Evolutionary conservation across 169 alveolate species (phyloP).

Genomic region (Cryptosporidium xiaoi): DNA sequence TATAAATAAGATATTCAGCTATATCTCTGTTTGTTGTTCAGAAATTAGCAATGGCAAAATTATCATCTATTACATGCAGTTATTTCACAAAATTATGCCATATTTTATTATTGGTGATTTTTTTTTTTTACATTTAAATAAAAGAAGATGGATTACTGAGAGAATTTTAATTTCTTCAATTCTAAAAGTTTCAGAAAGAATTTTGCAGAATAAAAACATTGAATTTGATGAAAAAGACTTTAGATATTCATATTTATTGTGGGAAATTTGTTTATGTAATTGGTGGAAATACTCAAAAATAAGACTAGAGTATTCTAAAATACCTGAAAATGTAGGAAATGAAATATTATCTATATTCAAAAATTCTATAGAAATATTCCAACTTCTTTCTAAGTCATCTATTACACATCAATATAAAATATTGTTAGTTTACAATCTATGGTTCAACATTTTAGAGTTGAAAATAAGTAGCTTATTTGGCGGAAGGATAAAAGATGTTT

Average conservation of each 20-base stretch:
- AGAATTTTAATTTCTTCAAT: conserved; percentile 59
- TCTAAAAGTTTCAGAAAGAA: conserved; percentile 7
- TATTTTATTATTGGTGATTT: conserved; percentile 60
- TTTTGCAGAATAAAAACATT: conserved; percentile 3
- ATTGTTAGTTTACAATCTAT: background rate
- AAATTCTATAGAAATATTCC: conserved; percentile 15
- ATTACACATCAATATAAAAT: conserved; percentile 1
- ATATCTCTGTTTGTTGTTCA: conserved; percentile 21
- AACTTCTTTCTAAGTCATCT: conserved; percentile 19
- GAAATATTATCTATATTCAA: conserved; percentile 17
- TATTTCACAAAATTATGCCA: conserved; percentile 41
- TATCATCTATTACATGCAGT: background rate
- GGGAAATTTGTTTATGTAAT: conserved; percentile 29
- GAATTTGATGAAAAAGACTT: background rate
- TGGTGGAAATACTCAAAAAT: conserved; percentile 29
- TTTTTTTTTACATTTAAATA: background rate
- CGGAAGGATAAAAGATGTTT: no score
- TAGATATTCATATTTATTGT: conserved; percentile 10
- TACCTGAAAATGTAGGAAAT: background rate
- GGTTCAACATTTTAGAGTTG: background rate
- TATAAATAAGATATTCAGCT: conserved; percentile 32
- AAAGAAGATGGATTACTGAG: conserved; percentile 54
- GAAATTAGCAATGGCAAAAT: background rate
- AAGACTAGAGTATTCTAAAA: conserved; percentile 3
- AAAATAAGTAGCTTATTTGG: no score